Base-by-base conservation (phyloP, 2,329 filamentous ascomycete genomes). In the Fonsecaea erecta region DNA sequence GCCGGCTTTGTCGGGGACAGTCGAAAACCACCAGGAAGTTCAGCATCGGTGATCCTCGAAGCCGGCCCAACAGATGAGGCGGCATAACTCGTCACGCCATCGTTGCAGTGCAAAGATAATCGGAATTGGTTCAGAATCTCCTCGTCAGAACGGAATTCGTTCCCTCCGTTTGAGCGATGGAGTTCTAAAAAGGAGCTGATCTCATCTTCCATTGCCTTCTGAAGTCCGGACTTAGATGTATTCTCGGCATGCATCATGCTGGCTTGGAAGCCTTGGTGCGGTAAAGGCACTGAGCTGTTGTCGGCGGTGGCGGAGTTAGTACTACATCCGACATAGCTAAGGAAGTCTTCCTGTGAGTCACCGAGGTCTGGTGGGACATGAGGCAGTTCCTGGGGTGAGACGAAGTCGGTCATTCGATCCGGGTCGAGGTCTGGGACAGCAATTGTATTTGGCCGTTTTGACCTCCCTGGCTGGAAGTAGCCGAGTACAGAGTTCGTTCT, bases 41-140 rank as follows among this genome's bases (percentile, higher is more conserved):
- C 52, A 3, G 52, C 28, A 53, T 61, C 63, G 24, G 40, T 24
- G 8, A 40, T 21, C n/a, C 28, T 58, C 21, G 64, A 52, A 8
- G 34, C 12, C 12, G 30, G 59, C 24, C 67, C 57, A 1, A 52
- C 48, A 24, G 58, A 53, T 30, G 64, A 66, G 48, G 60, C 59
- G 14, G 37, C 56, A 40, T 34, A 61, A 55, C 53, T 66, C 28
- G 60, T 62, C 54, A 61, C 24, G 46, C 46, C 40, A 48, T 64
- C 52, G 35, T 53, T 43, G 35, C 28, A n/a, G 16, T 56, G 54
- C 43, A 67, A 40, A 9, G 53, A 43, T 18, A 55, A 26, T 30
- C 64, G 65, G 28, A 69, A 56, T 11, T 35, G 62, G 11, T 46
- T 58, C 40, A 65, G 16, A 21, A 69, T 28, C 8, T 69, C 64